A percentile compares a stretch with the other conserved stretches of the same genome.
These are phyloP conservation scores for Beauveria scarabaeidicola DNA, from an alignment of 2,329 filamentous ascomycete genomes.

Conservation along the genomic window DNA sequence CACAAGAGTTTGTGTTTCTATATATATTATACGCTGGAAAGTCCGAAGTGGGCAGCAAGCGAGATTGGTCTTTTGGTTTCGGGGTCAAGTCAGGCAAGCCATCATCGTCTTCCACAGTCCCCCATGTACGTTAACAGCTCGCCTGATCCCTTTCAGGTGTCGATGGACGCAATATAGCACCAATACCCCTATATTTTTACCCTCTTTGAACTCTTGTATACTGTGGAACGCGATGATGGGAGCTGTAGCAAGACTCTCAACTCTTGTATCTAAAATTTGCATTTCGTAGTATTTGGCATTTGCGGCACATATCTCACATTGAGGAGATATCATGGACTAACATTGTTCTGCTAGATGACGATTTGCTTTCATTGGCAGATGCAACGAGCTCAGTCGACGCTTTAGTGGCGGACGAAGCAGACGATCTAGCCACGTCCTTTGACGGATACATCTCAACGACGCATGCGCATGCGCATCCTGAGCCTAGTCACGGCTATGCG, in stretches of 20 bases:
- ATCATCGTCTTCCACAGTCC: constrained; percentile 59
- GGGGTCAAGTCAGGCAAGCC: constrained; percentile 52
- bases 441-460: constrained; percentile 12
- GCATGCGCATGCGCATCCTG: constrained; percentile 3
- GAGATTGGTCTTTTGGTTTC: constrained; percentile 4
- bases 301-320: constrained; percentile 15
- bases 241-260: constrained; percentile 38
- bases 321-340: constrained; percentile 30
- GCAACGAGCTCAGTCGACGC: constrained; percentile 58
- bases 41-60: constrained; percentile 20
- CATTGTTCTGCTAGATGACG: constrained; percentile 47
- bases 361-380: constrained; percentile 52
- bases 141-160: constrained; percentile 24
- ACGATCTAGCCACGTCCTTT: constrained; percentile 19
- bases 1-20: constrained; percentile 8
- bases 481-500: not conserved
- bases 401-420: constrained; percentile 49
- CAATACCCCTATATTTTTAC: constrained; percentile 28
- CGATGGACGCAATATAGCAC: constrained; percentile 35
- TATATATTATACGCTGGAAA: constrained; percentile 17
- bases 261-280: constrained; percentile 36
- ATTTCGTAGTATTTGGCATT: constrained; percentile 18
- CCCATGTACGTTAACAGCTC: constrained; percentile 58
- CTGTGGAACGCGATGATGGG: constrained; percentile 55
- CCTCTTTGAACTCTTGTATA: constrained; percentile 23